Base-by-base conservation (phyloP, 345 rosid genomes). In the Trapa bicornis region DNA sequence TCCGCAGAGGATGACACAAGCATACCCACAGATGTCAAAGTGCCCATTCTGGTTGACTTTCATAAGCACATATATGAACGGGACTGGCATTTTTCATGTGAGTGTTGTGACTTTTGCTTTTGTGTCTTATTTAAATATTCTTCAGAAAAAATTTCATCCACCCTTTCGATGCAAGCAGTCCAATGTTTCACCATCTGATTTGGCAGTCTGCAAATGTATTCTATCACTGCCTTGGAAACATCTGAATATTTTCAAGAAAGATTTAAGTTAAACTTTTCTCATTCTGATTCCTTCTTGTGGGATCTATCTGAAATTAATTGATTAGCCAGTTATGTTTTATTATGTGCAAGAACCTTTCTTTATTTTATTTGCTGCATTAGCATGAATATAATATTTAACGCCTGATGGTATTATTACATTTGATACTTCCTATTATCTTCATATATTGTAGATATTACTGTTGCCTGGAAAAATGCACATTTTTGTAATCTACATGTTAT, bases 1-100 rank as follows among this genome's bases (percentile, higher is more conserved):
- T 45, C 64, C 70, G 71, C 90, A 91, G 99, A 95, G 97, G 99
- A 95, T 80, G 99, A 95, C 69, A 95, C 96, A 69, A 87, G 96
- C 88, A 80, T 91, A 69, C 80, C 88, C 47, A 79, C 83, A 47
- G 96, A 89, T 70, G 84, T 87, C 75, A 95, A 95, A 77, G 86
- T 95, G 65, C 98, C 99, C 42, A 95, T 91, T 67, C 80, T 95
- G 71, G 74, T 67, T 65, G 92, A 82, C 47, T 95, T 95, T 73
- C 89, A 91, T 73, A 81, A 45, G 54, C 96, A 95, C 82, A 80
- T 95, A 71, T 91, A 95, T 71, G 67, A 95, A 63, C 73, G 47
- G n/a, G 79, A 83, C 54, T 95, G 98, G 99, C 96, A 87, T 68
- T 95, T 87, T 79, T 78, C 96, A 68, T 91, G 99, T 91, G 76